phyloP scores from a whole-genome alignment of 73 alveolate genomes.

The Stentor coeruleus region DNA sequence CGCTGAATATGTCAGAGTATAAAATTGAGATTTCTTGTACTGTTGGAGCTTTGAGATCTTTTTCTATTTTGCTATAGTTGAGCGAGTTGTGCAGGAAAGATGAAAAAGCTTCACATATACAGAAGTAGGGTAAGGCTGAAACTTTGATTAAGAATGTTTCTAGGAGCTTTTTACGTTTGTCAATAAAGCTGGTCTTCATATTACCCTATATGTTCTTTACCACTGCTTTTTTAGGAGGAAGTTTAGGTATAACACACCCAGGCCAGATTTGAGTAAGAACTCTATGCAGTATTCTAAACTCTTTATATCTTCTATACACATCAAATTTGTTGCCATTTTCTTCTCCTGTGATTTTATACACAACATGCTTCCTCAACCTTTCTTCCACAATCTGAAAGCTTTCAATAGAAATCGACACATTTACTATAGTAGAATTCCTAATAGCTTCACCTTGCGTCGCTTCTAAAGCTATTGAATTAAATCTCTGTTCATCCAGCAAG shows the following conservation, averaged over 20 bases:
- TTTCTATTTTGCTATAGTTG: background rate
- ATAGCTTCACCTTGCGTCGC: no score
- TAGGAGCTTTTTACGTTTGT: conserved; percentile 29
- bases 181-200: conserved; percentile 23
- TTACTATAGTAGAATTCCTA: no score
- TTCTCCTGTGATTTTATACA: conserved; percentile 58
- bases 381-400: no score
- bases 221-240: background rate
- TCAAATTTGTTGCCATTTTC: conserved; percentile 65
- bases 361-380: conserved; percentile 28
- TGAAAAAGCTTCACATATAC: conserved; percentile 38
- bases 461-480: no score
- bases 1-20: background rate
- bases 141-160: conserved; percentile 31
- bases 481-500: no score
- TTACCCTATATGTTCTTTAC: conserved; percentile 27
- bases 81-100: conserved; percentile 27
- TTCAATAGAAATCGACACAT: no score
- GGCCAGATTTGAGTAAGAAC: conserved; percentile 35
- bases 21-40: background rate
- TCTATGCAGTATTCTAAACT: conserved; percentile 52
- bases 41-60: background rate
- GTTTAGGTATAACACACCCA: background rate
- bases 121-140: conserved; percentile 34
- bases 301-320: conserved; percentile 67